Percentiles rank a stretch among this genome's conserved stretches.
These are phyloP conservation scores for Hymenoscyphus scutula DNA, from an alignment of 2,329 filamentous ascomycete genomes.

Conservation along the genomic window DNA sequence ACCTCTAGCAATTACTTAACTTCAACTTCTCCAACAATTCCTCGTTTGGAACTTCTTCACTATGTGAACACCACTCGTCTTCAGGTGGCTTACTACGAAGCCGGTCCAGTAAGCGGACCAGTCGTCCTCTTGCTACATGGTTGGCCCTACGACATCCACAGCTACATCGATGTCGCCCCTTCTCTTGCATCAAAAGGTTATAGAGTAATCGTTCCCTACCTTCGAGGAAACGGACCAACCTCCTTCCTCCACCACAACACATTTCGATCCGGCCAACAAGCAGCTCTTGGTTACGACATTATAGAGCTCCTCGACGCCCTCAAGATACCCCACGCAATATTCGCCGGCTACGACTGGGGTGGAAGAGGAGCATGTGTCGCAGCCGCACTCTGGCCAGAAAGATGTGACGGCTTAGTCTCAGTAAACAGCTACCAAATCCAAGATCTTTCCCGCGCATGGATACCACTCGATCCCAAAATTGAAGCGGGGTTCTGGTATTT, in stretches of 20 bases:
- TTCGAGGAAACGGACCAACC: not conserved
- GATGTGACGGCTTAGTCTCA: slow-evolving; percentile 1
- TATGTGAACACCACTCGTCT: not conserved
- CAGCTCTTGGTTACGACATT: too few species aligned
- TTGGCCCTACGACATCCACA: slow-evolving; percentile 12
- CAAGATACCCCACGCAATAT: too few species aligned
- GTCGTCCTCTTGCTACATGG: slow-evolving; percentile 16
- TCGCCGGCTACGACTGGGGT: too few species aligned
- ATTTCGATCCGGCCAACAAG: too few species aligned
- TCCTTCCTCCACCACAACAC: not conserved
- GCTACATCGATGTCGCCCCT: slow-evolving; percentile 8
- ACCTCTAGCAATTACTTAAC: not conserved
- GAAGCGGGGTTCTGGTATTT: slow-evolving; percentile 4
- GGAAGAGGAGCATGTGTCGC: too few species aligned
- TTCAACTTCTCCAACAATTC: not conserved
- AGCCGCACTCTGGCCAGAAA: too few species aligned
- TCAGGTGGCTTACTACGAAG: not conserved
- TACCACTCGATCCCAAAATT: not conserved
- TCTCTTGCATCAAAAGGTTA: slow-evolving; percentile 7
- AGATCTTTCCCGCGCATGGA: not conserved
- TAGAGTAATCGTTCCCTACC: slow-evolving; percentile 12
- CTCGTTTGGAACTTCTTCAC: not conserved
- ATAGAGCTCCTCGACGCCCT: too few species aligned
- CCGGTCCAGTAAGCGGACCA: slow-evolving; percentile 5
- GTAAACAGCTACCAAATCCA: slow-evolving; percentile 3